Conservation (phyloP, 1,139 yeast genomes). For the Trichomonascaceae sp. region DNA sequence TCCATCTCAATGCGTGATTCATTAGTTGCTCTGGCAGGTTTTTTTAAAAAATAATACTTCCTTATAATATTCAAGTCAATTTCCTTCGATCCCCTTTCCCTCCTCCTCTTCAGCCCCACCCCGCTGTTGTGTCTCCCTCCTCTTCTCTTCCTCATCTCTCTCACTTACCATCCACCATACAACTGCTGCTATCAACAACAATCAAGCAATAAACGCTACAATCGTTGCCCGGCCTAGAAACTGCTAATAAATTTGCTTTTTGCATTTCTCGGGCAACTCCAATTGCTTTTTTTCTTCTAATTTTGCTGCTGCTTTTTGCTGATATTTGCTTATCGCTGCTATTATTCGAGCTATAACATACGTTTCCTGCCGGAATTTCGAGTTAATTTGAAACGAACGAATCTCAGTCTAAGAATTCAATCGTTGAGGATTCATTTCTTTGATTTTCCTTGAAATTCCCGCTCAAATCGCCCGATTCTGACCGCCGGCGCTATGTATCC, state of each 20-base stretch:
- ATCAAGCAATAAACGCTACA: neutral
- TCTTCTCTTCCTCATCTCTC: neutral
- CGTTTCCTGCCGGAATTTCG: neutral
- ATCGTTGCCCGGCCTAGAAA: neutral
- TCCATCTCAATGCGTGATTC: no score
- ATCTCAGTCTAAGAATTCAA: neutral
- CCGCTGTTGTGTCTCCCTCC: no score
- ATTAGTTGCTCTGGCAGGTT: no score
- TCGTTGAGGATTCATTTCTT: neutral
- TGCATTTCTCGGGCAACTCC: neutral
- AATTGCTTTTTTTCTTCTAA: neutral
- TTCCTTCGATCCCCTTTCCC: no score
- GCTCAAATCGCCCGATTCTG: neutral
- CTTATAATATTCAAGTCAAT: no score
- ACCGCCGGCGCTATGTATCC: slow-evolving; percentile 1
- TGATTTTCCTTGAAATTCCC: neutral
- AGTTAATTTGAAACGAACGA: neutral
- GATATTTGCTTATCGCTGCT: neutral
- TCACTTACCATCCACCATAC: neutral
- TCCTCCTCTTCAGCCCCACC: no score
- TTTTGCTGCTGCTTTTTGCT: neutral
- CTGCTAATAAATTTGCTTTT: neutral
- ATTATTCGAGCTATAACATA: neutral
- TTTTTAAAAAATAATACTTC: no score
- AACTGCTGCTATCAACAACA: neutral